Evolutionary conservation across 1,139 yeast species (phyloP).

Genomic region (Saccharomyces uvarum): DNA sequence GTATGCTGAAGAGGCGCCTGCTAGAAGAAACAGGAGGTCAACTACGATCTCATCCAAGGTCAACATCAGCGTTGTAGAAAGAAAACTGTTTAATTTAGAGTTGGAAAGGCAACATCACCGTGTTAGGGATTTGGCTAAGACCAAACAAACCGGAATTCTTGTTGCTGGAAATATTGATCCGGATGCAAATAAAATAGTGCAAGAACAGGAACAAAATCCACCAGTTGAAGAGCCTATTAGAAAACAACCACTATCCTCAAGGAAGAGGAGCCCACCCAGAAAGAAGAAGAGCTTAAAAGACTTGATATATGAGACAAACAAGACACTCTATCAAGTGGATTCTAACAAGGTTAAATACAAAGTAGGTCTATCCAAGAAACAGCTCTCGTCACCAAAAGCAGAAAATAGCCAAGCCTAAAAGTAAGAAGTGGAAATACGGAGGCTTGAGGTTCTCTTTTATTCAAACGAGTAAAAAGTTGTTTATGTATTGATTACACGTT

Average conservation of each 20-base stretch:
- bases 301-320: constrained; percentile 22
- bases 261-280: background rate
- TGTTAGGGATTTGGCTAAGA: background rate
- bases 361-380: constrained; percentile 23
- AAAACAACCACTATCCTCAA: background rate
- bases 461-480: background rate
- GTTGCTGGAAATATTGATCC: background rate
- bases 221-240: background rate
- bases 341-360: constrained; percentile 18
- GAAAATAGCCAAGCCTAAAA: background rate
- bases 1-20: background rate
- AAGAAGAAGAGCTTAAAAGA: constrained; percentile 15
- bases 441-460: background rate
- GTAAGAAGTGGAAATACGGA: background rate
- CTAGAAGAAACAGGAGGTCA: background rate
- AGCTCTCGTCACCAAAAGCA: constrained; percentile 11
- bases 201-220: background rate
- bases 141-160: background rate
- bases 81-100: background rate
- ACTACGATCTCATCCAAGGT: background rate
- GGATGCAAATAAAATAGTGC: background rate
- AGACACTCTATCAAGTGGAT: constrained; percentile 19
- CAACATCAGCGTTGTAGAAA: background rate
- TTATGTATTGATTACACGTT: background rate
- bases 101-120: background rate